phyloP scores from a whole-genome alignment of 495 filamentous ascomycete genomes.

The Daldinia decipiens region DNA sequence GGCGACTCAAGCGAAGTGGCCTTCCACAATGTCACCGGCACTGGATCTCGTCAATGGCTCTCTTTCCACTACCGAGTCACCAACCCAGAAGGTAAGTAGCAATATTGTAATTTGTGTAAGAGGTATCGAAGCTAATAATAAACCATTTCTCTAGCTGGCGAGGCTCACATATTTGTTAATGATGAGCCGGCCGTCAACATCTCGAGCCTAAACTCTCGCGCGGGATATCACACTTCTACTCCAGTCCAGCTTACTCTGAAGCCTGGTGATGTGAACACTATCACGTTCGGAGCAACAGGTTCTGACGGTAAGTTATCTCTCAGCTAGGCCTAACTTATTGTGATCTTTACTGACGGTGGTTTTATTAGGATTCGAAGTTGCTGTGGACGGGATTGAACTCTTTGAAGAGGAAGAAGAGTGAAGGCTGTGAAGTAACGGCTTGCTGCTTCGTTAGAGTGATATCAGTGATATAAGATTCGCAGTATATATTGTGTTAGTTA shows the following conservation, averaged over 20 bases:
- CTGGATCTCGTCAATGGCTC: conserved; percentile 53
- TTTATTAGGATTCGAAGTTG: conserved; percentile 45
- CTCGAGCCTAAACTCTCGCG: conserved; percentile 54
- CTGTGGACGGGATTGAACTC: conserved; percentile 48
- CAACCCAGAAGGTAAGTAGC: conserved; percentile 45
- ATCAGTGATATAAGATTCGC: not conserved
- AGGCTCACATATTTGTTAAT: conserved; percentile 56
- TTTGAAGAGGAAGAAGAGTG: conserved; percentile 46
- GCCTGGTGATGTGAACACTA: conserved; percentile 50
- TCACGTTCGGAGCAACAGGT: conserved; percentile 52
- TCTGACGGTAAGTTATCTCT: conserved; percentile 41
- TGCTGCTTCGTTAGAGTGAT: not conserved
- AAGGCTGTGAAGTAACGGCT: not conserved
- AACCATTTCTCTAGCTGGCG: conserved; percentile 40
- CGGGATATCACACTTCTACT: conserved; percentile 53
- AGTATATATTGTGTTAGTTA: not conserved
- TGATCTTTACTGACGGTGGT: conserved; percentile 10
- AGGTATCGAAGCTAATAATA: conserved; percentile 11
- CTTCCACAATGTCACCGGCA: conserved; percentile 56
- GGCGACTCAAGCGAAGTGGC: conserved; percentile 43
- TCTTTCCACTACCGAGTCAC: conserved; percentile 54
- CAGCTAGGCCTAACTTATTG: not conserved
- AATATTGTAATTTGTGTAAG: not conserved
- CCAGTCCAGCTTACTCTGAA: conserved; percentile 52
- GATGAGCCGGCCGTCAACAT: conserved; percentile 52